Evolutionary conservation across 2,329 filamentous ascomycete species (phyloP).

Genomic region (Cercospora canescens): DNA sequence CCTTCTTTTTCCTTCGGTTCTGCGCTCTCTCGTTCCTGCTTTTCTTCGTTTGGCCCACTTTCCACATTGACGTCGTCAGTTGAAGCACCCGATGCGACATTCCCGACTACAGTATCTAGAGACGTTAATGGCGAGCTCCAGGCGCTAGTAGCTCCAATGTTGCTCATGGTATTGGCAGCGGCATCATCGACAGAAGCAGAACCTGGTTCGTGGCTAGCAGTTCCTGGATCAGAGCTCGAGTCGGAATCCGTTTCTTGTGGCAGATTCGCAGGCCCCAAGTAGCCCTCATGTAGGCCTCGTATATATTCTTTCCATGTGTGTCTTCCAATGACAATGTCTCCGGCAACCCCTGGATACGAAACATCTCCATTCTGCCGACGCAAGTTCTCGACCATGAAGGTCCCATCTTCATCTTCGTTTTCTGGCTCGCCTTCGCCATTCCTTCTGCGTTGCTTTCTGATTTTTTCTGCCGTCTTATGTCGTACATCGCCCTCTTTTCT

Average conservation of each 20-base stretch:
- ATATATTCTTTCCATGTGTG: conserved; percentile 98
- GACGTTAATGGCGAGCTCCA: conserved; percentile 13
- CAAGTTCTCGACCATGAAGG: conserved; percentile 60
- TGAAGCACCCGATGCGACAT: neutral
- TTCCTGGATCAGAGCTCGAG: conserved; percentile 7
- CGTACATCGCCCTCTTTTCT: conserved; percentile 89
- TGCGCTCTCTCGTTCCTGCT: conserved; percentile 20
- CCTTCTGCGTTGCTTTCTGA: conserved; percentile 66
- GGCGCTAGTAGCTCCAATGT: conserved; percentile 11
- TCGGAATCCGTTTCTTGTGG: conserved; percentile 44
- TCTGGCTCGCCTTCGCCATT: conserved; percentile 53
- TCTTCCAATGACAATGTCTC: conserved; percentile 85
- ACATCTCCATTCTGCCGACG: conserved; percentile 66
- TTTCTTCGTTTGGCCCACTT: neutral
- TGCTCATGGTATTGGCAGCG: conserved; percentile 27
- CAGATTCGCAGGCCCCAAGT: conserved; percentile 79
- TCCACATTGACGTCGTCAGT: conserved; percentile 9
- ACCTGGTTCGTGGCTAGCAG: neutral
- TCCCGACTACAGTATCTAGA: conserved; percentile 8
- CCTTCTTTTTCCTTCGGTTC: conserved; percentile 36
- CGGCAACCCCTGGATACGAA: conserved; percentile 71
- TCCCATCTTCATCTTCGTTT: conserved; percentile 53
- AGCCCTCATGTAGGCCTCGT: conserved; percentile 89
- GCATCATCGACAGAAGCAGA: conserved; percentile 30
- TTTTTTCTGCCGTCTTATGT: conserved; percentile 80